Evolutionary conservation across 441 rosid species (phyloP), one percentile per base, ranked within the genome.

Genomic region (Arabidopsis lyrata): DNA sequence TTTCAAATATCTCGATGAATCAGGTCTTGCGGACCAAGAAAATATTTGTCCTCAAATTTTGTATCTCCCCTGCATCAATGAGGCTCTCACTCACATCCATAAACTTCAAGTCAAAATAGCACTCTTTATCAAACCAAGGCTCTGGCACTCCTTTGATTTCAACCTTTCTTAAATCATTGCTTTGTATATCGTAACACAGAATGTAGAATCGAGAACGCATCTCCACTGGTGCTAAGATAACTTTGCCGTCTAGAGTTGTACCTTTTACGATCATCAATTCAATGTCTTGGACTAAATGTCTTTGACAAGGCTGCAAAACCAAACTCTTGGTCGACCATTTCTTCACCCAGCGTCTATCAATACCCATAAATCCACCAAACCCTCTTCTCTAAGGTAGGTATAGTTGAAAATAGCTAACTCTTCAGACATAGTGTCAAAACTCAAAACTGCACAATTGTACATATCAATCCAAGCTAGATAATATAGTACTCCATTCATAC

Each of bases 161-260:
- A 44, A 44, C 18, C 49, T 44, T 44, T 44, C 18, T 44, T 18
- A 44, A 44, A 8, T 44, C 49, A 44, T 44, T 70, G 39, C 39
- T 4, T 44, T 44, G 3, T 18, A 44, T 6, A 15, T 44, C 20
- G 15, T 44, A n/a, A n/a, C 15, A 44, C 49, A 44, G 3, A 44
- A 44, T 44, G 49, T 44, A 44, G 49, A 44, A 44, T 6, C 15
- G 4, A 1, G 20, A 44, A 44, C 15, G 48, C 48, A 44, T 44
- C 48, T 44, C 1, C 18, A n/a, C 1, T 18, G 49, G 49, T 44
- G 18, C 49, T 9, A 70, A 59, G 39, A 70, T 70, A 3, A 70
- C 59, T 16, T 24, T 59, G 27, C 59, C 50, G 10, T 70, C 74
- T 4, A 2, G 29, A 24, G 66, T 70, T 59, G 58, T 69, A 15